Base-by-base conservation (phyloP, 441 rosid species). In the Erodium texanum region DNA sequence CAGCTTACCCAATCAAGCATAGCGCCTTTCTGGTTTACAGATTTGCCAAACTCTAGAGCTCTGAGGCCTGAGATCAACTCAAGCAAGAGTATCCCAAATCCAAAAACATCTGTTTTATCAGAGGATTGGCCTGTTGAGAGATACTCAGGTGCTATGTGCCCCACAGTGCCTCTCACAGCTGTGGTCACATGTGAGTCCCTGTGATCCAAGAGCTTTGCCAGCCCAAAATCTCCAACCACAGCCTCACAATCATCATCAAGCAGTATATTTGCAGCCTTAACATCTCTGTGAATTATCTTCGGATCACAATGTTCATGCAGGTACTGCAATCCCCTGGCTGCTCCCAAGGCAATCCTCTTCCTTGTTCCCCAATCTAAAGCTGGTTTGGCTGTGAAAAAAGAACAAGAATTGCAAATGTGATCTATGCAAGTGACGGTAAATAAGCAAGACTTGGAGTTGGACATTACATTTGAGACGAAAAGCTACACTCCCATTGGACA, bases 121-220 rank as follows among this genome's bases (percentile, higher is more conserved):
- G 98, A 93, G 68, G 98, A 93, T 72, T 93, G 98, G 38, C 97
- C 98, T 7, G 96, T 93, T n/a, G 96, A 91, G 24, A 93, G 85
- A 74, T 93, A 93, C 73, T 93, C 97, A 0, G 96, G 96, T 7
- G 97, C 96, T 29, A 93, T 93, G 66, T 93, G 98, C 36, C 98
- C 96, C 0, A 88, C 96, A 24, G 97, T 91, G 22, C 96, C 98
- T 62, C 96, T 85, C 72, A 93, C 97, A 3, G 97, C 93, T 4
- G 97, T 93, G 50, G 98, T 93, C 43, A 91, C 91, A 29, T 91
- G 97, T 0, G 97, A 89, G 23, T 93, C 97, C 58, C 70, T 74
- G 69, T 93, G 97, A 82, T 93, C 95, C 66, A 93, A 77, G 63
- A 89, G 82, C 76, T 93, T 93, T 43, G 98, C 98, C 66, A 93